Evolutionary conservation across 768 basidiomycete species (phyloP), one percentile per base, ranked within the genome.

Genomic region (Mrakia gelida): DNA sequence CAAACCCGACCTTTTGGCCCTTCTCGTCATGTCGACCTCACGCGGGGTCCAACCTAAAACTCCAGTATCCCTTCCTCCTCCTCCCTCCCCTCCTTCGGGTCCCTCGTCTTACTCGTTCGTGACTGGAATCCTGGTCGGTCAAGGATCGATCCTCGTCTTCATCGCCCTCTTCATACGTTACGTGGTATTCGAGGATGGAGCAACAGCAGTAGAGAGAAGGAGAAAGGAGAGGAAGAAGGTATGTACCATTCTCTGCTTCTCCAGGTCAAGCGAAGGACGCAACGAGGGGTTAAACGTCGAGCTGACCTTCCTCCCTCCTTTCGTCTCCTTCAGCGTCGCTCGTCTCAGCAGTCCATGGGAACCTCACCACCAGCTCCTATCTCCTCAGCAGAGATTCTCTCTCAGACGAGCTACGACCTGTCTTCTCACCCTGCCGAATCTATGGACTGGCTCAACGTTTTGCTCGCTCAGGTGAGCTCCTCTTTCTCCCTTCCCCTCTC

Each of bases 121-220:
- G 0, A 95, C 98, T 83, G 96, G 96, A 23, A 89, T 99, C 52
- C 86, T 99, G 56, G 85, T 98, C 63, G 96, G 96, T 76, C 96
- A 98, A 84, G 87, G 93, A 30, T 95, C 94, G 34, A 91, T 99
- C 81, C 86, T 94, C 63, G 82, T 91, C 72, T 87, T 95, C 68
- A 88, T 93, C 41, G 87, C 87, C 68, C 86, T 95, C 80, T 89
- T 99, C 83, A 89, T 99, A 85, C 92, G 93, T 83, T 98, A 97
- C 86, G 90, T 98, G 76, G 97, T 99, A 83, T 91, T 99, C 80
- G 93, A 97, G 81, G 89, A 92, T 9, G 80, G 84, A 71, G 32
- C 76, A 56, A 63, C 72, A 75, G n/a, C 76, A 18, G 13, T 56
- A 67, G 26, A 49, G 9, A 28, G 59, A 28, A 49, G 15, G 61